A percentile compares a stretch with the other conserved stretches of the same genome.
These are phyloP conservation scores for Yamadazyma mexicana DNA, from an alignment of 1,139 yeast genomes.

Conservation along the genomic window DNA sequence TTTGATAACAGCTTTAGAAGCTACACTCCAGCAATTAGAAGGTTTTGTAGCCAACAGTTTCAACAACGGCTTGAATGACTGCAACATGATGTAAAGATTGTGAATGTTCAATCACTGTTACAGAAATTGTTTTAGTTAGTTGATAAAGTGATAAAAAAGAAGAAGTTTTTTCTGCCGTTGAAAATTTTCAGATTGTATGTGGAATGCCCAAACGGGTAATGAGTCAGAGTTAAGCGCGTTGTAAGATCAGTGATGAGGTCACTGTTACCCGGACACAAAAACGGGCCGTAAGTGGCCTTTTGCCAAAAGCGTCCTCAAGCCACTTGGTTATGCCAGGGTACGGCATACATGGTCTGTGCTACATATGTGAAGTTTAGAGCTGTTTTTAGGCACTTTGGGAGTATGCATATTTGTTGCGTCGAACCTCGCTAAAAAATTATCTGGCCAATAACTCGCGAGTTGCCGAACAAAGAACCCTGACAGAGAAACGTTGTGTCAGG, in stretches of 20 bases:
- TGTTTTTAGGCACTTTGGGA: no score
- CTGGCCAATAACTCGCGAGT: no score
- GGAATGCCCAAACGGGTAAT: conserved; percentile 32
- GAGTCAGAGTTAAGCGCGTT: conserved; percentile 41
- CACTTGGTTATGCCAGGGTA: background rate
- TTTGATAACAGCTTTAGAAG: background rate
- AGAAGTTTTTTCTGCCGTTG: conserved; percentile 4
- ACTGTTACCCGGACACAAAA: conserved; percentile 24
- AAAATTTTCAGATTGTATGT: conserved; percentile 12
- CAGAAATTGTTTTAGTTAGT: background rate
- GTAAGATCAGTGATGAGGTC: conserved; percentile 27
- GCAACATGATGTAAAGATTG: conserved; percentile 4
- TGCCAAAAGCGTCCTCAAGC: no score
- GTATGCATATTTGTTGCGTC: no score
- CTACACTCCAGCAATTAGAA: background rate
- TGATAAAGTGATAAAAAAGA: background rate
- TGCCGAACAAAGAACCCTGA: no score
- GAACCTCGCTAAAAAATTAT: no score
- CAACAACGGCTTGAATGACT: conserved; percentile 10
- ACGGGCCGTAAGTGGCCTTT: no score
- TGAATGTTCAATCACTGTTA: background rate
- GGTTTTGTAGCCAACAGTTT: conserved; percentile 1
- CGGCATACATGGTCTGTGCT: background rate
- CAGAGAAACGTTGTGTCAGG: no score
- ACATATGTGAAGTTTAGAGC: no score